Percentiles rank a stretch among this genome's conserved stretches.
Conservation (phyloP, 768 basidiomycete species). For the Tephrocybe sp. region DNA sequence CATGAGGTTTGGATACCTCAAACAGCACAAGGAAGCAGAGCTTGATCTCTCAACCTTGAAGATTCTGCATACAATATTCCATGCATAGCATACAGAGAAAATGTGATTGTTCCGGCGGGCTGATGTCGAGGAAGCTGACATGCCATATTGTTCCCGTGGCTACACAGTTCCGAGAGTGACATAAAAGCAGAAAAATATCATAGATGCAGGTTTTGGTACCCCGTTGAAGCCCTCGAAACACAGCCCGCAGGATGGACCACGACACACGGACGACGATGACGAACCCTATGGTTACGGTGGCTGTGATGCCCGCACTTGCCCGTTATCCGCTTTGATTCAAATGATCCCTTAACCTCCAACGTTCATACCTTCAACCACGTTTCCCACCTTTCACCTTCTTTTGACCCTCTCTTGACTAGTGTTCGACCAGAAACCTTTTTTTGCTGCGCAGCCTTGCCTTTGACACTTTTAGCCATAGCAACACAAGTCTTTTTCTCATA, state of each 20-base stretch:
- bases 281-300: constrained; percentile 4
- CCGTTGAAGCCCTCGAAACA: background rate
- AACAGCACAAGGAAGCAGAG: too few species aligned
- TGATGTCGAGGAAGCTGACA: background rate
- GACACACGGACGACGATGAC: background rate
- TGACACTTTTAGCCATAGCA: too few species aligned
- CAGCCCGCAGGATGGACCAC: background rate
- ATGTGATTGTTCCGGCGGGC: background rate
- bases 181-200: background rate
- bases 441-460: background rate
- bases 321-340: constrained; percentile 10
- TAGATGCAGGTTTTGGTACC: background rate
- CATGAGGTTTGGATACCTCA: too few species aligned
- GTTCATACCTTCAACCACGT: constrained; percentile 1
- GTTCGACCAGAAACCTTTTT: background rate
- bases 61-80: too few species aligned
- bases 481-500: background rate
- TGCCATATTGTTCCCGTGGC: constrained; percentile 1
- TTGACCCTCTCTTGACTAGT: background rate
- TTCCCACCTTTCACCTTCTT: background rate
- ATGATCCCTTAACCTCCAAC: background rate
- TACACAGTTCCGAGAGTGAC: background rate
- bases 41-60: too few species aligned
- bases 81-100: too few species aligned
- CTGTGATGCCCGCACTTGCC: constrained; percentile 10